Conservation (phyloP, 495 filamentous ascomycete genomes). For the Trypethelium eluteriae region DNA sequence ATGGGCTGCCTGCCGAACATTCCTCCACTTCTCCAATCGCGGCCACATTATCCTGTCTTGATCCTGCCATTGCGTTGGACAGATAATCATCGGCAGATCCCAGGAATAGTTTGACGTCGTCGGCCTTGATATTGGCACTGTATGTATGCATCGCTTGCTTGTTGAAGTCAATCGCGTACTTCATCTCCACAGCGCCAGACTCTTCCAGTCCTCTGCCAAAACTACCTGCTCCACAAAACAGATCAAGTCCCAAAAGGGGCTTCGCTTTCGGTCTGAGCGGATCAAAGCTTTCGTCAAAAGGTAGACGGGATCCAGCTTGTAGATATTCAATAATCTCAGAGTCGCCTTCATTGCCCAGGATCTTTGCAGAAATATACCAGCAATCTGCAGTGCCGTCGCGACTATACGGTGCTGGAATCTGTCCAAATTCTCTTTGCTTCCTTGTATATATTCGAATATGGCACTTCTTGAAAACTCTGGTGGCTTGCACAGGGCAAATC, state of each 20-base stretch:
- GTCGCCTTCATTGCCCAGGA: conserved; percentile 19
- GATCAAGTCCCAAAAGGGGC: conserved; percentile 51
- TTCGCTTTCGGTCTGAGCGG: conserved; percentile 26
- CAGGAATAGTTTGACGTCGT: conserved; percentile 37
- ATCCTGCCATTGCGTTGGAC: conserved; percentile 45
- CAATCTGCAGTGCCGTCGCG: conserved; percentile 54
- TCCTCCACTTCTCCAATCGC: conserved; percentile 54
- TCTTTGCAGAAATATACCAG: conserved; percentile 50
- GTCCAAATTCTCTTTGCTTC: conserved; percentile 28
- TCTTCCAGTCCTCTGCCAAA: conserved; percentile 70
- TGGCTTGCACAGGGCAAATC: conserved; percentile 34
- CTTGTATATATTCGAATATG: conserved; percentile 48
- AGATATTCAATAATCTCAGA: conserved; percentile 20
- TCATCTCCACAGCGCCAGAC: conserved; percentile 53
- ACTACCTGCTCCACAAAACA: conserved; percentile 69
- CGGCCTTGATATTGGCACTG: conserved; percentile 48
- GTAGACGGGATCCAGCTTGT: conserved; percentile 15
- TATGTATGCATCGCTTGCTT: conserved; percentile 59
- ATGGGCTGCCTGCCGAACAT: conserved; percentile 65
- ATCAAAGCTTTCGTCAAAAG: conserved; percentile 52
- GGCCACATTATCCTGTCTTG: conserved; percentile 41
- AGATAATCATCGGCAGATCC: conserved; percentile 68
- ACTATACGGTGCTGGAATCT: conserved; percentile 56
- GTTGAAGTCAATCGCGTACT: conserved; percentile 58
- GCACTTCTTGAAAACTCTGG: conserved; percentile 47